phyloP scores from a whole-genome alignment of 2,329 filamentous ascomycete genomes.

The Cercospora beticola region DNA sequence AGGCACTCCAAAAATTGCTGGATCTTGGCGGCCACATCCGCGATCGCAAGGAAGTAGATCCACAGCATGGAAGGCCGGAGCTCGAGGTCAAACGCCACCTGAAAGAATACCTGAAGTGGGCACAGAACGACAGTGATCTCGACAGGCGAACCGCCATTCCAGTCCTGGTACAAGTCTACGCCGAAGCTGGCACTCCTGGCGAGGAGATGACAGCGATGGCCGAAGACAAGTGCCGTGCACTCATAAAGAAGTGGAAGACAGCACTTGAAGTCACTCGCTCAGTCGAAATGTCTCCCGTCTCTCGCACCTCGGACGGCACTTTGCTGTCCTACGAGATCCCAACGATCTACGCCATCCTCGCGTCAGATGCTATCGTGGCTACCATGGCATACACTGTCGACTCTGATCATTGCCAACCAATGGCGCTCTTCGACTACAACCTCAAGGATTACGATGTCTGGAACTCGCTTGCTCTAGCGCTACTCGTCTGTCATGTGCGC shows the following conservation, averaged over 20 bases:
- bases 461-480: constrained; percentile 59
- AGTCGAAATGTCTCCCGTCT: constrained; percentile 30
- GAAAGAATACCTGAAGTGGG: constrained; percentile 55
- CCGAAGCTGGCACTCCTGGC: constrained; percentile 42
- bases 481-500: constrained; percentile 55
- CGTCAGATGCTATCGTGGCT: constrained; percentile 53
- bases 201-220: constrained; percentile 45
- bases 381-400: constrained; percentile 53
- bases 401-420: constrained; percentile 35
- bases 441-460: constrained; percentile 58
- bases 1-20: constrained; percentile 52
- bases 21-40: constrained; percentile 53
- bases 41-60: constrained; percentile 47
- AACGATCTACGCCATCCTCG: constrained; percentile 56
- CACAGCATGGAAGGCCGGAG: constrained; percentile 22
- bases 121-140: constrained; percentile 50
- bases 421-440: constrained; percentile 56
- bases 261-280: constrained; percentile 36
- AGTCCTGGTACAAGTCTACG: constrained; percentile 48
- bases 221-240: constrained; percentile 44
- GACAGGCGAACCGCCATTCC: constrained; percentile 39
- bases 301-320: constrained; percentile 20
- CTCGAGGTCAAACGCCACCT: constrained; percentile 26
- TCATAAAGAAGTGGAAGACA: constrained; percentile 46
- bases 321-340: constrained; percentile 41